Conservation (phyloP, 2,329 filamentous ascomycete species). For the Chaetomiaceae sp. region DNA sequence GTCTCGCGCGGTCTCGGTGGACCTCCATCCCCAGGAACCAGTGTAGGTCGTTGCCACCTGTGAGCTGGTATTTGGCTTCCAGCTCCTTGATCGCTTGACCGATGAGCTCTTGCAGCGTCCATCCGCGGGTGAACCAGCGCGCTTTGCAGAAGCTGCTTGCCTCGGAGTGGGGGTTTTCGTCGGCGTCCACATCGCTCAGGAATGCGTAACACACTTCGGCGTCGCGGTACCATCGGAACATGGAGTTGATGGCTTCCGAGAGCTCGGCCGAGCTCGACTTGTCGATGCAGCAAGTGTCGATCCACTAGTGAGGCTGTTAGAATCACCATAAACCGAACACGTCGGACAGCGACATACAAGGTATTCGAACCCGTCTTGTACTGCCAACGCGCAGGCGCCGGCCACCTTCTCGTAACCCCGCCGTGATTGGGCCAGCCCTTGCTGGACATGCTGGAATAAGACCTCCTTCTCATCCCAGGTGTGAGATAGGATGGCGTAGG, state of each 20-base stretch:
- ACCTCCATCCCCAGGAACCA: not conserved
- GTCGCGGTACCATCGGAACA: constrained; percentile 25
- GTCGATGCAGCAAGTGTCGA: constrained; percentile 30
- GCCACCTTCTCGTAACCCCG: constrained; percentile 3
- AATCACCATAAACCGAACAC: no score
- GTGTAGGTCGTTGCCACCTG: not conserved
- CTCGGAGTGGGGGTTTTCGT: not conserved
- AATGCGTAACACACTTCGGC: constrained; percentile 24
- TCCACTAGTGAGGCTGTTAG: constrained; percentile 15
- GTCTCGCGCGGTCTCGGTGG: not conserved
- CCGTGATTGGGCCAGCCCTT: constrained; percentile 1
- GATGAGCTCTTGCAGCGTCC: constrained; percentile 19
- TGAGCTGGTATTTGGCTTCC: not conserved
- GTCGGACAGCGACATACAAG: constrained; percentile 10
- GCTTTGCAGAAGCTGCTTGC: not conserved
- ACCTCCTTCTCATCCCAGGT: constrained; percentile 18
- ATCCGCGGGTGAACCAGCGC: constrained; percentile 18
- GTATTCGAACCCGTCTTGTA: constrained; percentile 16
- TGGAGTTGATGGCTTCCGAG: constrained; percentile 22
- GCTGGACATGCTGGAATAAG: constrained; percentile 14
- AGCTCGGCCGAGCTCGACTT: constrained; percentile 27
- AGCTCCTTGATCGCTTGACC: not conserved
- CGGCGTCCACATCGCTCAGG: constrained; percentile 13
- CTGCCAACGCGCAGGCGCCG: constrained; percentile 3
- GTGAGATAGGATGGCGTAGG: constrained; percentile 25